phyloP scores from a whole-genome alignment of 495 filamentous ascomycete species.

The Emericellopsis terricola region DNA sequence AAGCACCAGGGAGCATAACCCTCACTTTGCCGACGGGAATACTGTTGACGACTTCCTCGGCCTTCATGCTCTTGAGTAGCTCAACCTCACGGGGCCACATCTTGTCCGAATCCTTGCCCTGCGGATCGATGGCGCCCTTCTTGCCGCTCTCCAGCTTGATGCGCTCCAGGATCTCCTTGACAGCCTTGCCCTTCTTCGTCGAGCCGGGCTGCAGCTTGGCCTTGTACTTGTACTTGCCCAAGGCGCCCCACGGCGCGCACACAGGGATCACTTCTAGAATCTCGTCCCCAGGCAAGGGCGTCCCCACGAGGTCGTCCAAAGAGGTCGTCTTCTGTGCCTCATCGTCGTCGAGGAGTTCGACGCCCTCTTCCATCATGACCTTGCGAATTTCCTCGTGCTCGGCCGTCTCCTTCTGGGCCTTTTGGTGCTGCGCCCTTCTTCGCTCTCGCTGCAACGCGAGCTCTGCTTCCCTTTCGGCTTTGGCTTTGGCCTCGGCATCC shows the following conservation, averaged over 20 bases:
- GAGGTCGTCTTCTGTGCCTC: constrained; percentile 40
- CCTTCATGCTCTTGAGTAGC: constrained; percentile 60
- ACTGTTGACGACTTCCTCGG: constrained; percentile 62
- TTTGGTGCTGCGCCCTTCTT: constrained; percentile 59
- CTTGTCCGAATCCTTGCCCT: constrained; percentile 43
- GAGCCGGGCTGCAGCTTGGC: constrained; percentile 81
- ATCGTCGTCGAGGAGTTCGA: constrained; percentile 25
- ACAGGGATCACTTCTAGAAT: constrained; percentile 79
- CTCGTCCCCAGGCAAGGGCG: constrained; percentile 64
- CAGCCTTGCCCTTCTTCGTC: constrained; percentile 87
- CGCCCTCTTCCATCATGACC: constrained; percentile 30
- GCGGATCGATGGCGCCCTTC: constrained; percentile 39
- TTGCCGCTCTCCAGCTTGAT: constrained; percentile 49
- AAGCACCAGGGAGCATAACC: constrained; percentile 46
- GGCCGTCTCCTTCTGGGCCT: constrained; percentile 39
- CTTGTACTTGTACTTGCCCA: constrained; percentile 69
- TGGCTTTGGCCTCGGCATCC: constrained; percentile 32
- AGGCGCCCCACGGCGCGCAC: constrained; percentile 76
- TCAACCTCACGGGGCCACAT: constrained; percentile 73
- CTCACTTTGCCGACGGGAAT: constrained; percentile 77
- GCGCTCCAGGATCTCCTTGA: constrained; percentile 64
- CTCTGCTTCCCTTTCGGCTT: constrained; percentile 37
- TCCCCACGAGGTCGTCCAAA: constrained; percentile 61
- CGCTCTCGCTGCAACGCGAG: constrained; percentile 47
- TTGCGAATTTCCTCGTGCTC: constrained; percentile 49